A percentile compares a stretch with the other conserved stretches of the same genome.
These are phyloP conservation scores for Poa pratensis DNA, from an alignment of 176 grass and related monocot genomes.

Conservation along the genomic window DNA sequence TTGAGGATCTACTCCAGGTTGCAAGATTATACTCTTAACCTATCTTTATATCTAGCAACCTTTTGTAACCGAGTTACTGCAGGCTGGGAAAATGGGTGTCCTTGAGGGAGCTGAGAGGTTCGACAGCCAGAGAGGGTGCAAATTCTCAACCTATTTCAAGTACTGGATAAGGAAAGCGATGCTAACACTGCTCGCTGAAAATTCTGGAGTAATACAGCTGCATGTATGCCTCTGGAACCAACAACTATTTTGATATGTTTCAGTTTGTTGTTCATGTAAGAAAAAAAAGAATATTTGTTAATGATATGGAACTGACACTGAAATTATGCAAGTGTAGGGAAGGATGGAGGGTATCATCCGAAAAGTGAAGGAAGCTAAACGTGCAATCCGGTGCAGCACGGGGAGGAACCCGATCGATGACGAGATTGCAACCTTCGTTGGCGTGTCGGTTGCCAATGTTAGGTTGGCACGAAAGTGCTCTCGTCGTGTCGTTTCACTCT, in stretches of 20 bases:
- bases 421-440: slow-evolving; percentile 63
- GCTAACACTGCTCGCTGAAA: slow-evolving; percentile 59
- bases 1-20: slow-evolving; percentile 93
- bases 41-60: not conserved
- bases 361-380: slow-evolving; percentile 67
- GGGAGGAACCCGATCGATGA: slow-evolving; percentile 64
- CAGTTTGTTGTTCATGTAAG: not conserved
- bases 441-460: slow-evolving; percentile 66
- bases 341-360: slow-evolving; percentile 82
- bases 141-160: slow-evolving; percentile 85
- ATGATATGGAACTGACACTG: not conserved
- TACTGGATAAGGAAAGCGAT: slow-evolving; percentile 95
- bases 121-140: slow-evolving; percentile 65
- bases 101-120: slow-evolving; percentile 87
- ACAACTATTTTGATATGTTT: not conserved
- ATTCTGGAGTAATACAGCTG: slow-evolving; percentile 66
- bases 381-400: slow-evolving; percentile 44
- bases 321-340: slow-evolving; percentile 50
- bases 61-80: slow-evolving; percentile 18
- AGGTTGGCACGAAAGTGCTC: slow-evolving; percentile 76
- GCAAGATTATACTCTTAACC: not conserved
- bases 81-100: slow-evolving; percentile 87
- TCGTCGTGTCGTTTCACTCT: slow-evolving; percentile 59
- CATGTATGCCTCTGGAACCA: slow-evolving; percentile 61
- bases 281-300: not conserved